Evolutionary conservation across 768 basidiomycete species (phyloP).

Genomic region (Baorangia bicolor): DNA sequence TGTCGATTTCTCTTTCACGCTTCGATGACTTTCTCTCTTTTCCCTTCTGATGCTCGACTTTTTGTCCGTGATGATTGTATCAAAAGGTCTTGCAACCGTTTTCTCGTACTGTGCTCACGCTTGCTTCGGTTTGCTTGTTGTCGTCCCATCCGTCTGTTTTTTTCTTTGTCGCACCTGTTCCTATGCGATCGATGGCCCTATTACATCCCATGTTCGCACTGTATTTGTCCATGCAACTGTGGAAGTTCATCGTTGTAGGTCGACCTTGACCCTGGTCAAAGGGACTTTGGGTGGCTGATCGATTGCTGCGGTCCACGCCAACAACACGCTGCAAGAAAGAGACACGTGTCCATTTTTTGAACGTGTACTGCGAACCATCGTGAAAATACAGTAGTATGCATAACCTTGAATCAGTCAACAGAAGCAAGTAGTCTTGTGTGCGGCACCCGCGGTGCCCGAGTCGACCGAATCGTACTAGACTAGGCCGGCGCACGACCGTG

Average conservation of each 20-base stretch:
- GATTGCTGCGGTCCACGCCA: not conserved
- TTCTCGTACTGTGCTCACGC: conserved; percentile 12
- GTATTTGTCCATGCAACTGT: conserved; percentile 7
- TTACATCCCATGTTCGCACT: conserved; percentile 14
- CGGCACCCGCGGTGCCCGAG: not conserved
- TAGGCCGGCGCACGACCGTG: too few species aligned
- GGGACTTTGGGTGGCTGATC: conserved; percentile 3
- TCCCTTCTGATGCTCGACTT: conserved; percentile 10
- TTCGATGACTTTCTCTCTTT: not conserved
- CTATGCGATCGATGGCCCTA: conserved; percentile 9
- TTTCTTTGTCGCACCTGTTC: conserved; percentile 4
- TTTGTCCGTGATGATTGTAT: conserved; percentile 22
- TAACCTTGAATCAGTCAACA: not conserved
- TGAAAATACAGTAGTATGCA: not conserved
- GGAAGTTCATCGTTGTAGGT: not conserved
- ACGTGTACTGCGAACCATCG: not conserved
- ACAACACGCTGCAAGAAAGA: not conserved
- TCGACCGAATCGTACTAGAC: too few species aligned
- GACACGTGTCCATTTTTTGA: not conserved
- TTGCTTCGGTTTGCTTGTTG: conserved; percentile 4
- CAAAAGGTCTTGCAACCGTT: conserved; percentile 14
- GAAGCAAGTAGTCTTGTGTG: not conserved
- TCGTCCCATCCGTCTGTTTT: not conserved
- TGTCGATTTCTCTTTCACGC: conserved; percentile 5
- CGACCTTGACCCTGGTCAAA: conserved; percentile 1